phyloP scores from a whole-genome alignment of 306 rosid genomes.

The Acacia acuminata region DNA sequence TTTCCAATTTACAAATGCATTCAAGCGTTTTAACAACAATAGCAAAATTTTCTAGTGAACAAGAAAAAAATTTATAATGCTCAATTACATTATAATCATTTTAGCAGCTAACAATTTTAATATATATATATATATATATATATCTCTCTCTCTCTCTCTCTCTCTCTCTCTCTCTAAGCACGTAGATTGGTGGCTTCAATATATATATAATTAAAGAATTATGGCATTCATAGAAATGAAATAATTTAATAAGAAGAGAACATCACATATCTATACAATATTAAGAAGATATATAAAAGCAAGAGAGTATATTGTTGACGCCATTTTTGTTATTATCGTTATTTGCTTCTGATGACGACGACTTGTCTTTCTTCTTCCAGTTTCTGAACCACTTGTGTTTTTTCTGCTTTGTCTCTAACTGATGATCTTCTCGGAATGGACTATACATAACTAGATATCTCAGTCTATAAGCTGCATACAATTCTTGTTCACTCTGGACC shows the following conservation, averaged over 20 bases:
- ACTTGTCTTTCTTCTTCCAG: not conserved
- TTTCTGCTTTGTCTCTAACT: not conserved
- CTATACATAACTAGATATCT: not conserved
- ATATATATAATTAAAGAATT: not conserved
- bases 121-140: too few relatives aligned
- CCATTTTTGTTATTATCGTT: not conserved
- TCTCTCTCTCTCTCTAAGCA: too few relatives aligned
- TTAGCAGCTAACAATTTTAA: too few relatives aligned
- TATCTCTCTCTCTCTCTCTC: too few relatives aligned
- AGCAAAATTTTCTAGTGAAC: too few relatives aligned
- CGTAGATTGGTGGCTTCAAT: too few relatives aligned
- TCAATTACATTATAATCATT: too few relatives aligned
- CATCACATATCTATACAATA: not conserved
- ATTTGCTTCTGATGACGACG: not conserved
- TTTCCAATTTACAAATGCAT: too few relatives aligned
- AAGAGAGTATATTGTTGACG: not conserved
- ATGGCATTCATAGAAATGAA: not conserved
- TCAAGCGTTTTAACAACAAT: too few relatives aligned
- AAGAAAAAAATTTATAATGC: too few relatives aligned
- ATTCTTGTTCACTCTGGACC: not conserved
- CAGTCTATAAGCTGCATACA: not conserved
- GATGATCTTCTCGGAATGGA: not conserved
- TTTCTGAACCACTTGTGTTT: not conserved
- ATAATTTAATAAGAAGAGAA: not conserved
- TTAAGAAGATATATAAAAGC: not conserved